A percentile compares a stretch with the other conserved stretches of the same genome.
These are phyloP conservation scores for Pythium aristosporum DNA, from an alignment of 352 stramenopile genomes.

Conservation along the genomic window DNA sequence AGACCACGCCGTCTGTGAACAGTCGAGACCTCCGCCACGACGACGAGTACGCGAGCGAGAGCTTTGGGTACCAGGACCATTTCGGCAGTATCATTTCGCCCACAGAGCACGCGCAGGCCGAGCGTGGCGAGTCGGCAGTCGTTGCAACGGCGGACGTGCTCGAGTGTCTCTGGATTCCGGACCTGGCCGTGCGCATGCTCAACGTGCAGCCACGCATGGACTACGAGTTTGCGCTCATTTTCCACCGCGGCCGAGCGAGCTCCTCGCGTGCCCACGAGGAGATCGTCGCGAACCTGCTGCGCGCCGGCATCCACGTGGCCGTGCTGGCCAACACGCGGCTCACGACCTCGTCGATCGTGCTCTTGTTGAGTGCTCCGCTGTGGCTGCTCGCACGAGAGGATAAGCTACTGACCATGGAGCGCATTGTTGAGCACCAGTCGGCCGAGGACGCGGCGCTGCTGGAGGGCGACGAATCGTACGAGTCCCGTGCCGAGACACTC, in stretches of 20 bases:
- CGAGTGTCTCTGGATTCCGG: constrained; percentile 57
- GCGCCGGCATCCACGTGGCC: constrained; percentile 48
- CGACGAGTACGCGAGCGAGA: constrained; percentile 21
- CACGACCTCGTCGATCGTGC: constrained; percentile 38
- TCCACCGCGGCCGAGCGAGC: constrained; percentile 39
- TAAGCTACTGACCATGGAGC: constrained; percentile 65
- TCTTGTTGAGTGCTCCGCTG: constrained; percentile 56
- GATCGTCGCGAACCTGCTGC: constrained; percentile 39
- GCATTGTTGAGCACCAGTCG: constrained; percentile 56
- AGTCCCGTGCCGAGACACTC: constrained; percentile 54
- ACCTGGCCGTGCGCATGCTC: constrained; percentile 55
- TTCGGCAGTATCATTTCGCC: constrained; percentile 51
- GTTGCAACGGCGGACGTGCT: constrained; percentile 36
- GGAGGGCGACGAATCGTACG: constrained; percentile 56
- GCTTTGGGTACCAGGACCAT: constrained; percentile 56
- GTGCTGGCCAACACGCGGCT: constrained; percentile 58
- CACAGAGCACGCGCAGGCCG: constrained; percentile 29
- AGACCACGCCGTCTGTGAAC: not conserved
- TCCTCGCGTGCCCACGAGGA: constrained; percentile 34
- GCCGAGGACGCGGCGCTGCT: constrained; percentile 47
- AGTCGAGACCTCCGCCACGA: not conserved
- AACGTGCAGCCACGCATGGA: constrained; percentile 61
- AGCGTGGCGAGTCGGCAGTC: constrained; percentile 33
- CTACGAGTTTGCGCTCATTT: constrained; percentile 54
- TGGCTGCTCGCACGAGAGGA: constrained; percentile 60